Evolutionary conservation across 441 rosid species (phyloP), one percentile per base, ranked within the genome.

Genomic region (Gossypium trilobum): DNA sequence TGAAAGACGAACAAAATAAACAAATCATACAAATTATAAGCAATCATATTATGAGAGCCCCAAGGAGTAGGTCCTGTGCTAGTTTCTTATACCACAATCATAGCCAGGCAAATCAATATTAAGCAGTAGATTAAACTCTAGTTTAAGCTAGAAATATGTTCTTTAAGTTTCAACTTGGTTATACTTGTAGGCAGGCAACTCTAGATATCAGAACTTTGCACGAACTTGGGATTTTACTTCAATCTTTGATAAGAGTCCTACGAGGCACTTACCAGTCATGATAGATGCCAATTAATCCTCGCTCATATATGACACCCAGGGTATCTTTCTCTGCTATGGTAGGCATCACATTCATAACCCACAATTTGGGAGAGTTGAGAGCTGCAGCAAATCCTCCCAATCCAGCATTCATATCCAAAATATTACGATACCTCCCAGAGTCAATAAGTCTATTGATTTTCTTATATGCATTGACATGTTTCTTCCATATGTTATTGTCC

Each of bases 371-470:
- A 0, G 85, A 81, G 61, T 85, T 81, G 0, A 89, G 54, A 5
- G 87, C 89, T 20, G 90, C 91, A 73, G 93, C 90, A 75, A 89
- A 89, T 50, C 93, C 88, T 9, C 91, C 93, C 81, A 89, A 76
- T n/a, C 90, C 87, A 58, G 93, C 91, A 66, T 89, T 87, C 93
- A 89, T 89, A 75, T 89, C 94, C 87, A 89, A 85, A 58, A 87
- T 81, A 76, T 89, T 89, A 58, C 94, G 87, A 73, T 89, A 89
- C 75, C 94, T 87, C 71, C 89, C 88, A 0, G 85, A 71, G 71
- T 82, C 89, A 13, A 89, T 64, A 7, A 87, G 68, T 71, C 81
- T 82, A 68, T 86, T 89, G 46, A 82, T 78, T 80, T 78, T 85
- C 84, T 86, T 89, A 75, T 89, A 89, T 6, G 88, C 87, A 48